phyloP scores from a whole-genome alignment of 225 moss, liverwort and hornwort species.

The Rhytidiadelphus loreus region DNA sequence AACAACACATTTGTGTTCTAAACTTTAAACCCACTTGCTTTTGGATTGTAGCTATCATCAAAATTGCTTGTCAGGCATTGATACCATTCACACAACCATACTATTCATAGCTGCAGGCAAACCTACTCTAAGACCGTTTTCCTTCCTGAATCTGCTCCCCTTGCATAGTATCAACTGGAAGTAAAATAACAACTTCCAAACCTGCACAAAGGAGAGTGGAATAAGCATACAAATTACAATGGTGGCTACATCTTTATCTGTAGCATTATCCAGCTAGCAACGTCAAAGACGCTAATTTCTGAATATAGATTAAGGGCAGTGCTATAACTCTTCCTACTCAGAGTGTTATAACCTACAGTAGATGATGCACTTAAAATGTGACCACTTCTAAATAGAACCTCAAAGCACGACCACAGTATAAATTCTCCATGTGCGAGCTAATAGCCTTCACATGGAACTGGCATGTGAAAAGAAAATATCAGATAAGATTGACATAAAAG shows the following conservation, averaged over 20 bases:
- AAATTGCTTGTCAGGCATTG: slow-evolving; percentile 3
- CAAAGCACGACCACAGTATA: background rate
- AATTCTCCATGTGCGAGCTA: background rate
- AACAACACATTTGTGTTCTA: background rate
- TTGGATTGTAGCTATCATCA: background rate
- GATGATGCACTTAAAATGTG: background rate
- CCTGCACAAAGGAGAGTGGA: background rate
- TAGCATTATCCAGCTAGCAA: background rate
- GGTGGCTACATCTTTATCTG: background rate
- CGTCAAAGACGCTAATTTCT: background rate
- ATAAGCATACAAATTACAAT: background rate
- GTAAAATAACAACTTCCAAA: background rate
- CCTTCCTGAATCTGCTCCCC: background rate
- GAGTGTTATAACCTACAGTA: background rate
- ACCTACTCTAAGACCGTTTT: background rate
- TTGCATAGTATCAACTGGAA: background rate
- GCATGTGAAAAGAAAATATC: background rate
- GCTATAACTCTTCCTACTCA: background rate
- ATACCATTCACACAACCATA: background rate
- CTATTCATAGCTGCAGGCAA: background rate
- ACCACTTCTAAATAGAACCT: background rate
- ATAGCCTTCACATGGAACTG: background rate
- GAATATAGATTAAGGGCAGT: background rate
- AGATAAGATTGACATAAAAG: background rate
- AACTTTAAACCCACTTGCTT: background rate